phyloP scores from a whole-genome alignment of 169 alveolate species.

The Plasmodium gaboni region DNA sequence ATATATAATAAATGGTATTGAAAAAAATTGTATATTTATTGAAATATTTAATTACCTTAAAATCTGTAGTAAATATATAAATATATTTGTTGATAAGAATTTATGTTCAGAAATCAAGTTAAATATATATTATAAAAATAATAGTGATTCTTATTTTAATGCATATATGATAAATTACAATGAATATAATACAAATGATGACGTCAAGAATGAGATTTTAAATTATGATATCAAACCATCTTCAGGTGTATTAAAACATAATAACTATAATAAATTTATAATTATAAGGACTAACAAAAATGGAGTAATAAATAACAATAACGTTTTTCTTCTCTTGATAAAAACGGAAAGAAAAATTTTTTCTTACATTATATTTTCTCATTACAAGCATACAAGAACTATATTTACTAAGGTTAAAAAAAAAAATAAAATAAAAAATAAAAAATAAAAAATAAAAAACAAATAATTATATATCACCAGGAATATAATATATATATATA shows the following conservation, averaged over 20 bases:
- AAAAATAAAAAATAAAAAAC: background rate
- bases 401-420: conserved; percentile 13
- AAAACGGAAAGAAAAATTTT: conserved; percentile 36
- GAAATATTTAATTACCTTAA: conserved; percentile 44
- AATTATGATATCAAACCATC: conserved; percentile 26
- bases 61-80: conserved; percentile 32
- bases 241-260: conserved; percentile 43
- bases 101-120: conserved; percentile 42
- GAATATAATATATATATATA: background rate
- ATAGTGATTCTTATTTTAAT: conserved; percentile 41
- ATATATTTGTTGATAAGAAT: conserved; percentile 21
- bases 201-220: conserved; percentile 7
- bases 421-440: background rate
- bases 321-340: conserved; percentile 20
- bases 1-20: background rate
- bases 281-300: conserved; percentile 34
- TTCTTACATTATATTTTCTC: conserved; percentile 50
- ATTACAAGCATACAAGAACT: background rate
- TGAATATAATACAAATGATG: background rate
- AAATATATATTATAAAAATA: conserved; percentile 46
- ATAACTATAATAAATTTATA: conserved; percentile 19
- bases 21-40: conserved; percentile 19
- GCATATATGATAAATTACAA: conserved; percentile 40
- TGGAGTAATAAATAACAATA: conserved; percentile 3
- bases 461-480: background rate